Evolutionary conservation across 495 filamentous ascomycete species (phyloP).

Genomic region (Aspergillus saccharolyticus): DNA sequence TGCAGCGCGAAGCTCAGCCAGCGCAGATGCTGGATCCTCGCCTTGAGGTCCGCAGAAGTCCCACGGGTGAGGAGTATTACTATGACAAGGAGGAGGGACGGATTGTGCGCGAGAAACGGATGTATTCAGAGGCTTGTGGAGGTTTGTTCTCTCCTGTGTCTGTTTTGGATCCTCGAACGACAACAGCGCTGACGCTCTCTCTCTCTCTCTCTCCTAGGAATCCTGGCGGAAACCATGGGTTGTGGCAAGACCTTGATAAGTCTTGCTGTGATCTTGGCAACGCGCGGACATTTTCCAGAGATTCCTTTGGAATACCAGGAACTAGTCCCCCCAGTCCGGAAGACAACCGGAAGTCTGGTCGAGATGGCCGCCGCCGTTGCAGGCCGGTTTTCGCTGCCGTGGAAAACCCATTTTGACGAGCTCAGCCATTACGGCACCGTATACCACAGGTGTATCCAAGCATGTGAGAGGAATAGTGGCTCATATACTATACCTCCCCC

Average conservation of each 20-base stretch:
- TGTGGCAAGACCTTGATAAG: conserved; percentile 88
- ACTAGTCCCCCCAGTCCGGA: conserved; percentile 35
- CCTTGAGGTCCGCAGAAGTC: conserved; percentile 51
- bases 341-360: conserved; percentile 47
- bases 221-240: conserved; percentile 58
- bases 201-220: conserved; percentile 20
- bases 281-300: conserved; percentile 60
- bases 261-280: conserved; percentile 76
- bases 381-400: conserved; percentile 61
- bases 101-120: conserved; percentile 55
- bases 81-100: conserved; percentile 61
- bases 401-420: conserved; percentile 55
- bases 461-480: conserved; percentile 49
- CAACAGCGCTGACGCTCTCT: background rate
- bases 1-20: conserved; percentile 71
- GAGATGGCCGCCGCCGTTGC: conserved; percentile 71
- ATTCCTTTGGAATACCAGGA: conserved; percentile 59
- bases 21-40: conserved; percentile 67
- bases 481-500: conserved; percentile 51
- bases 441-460: conserved; percentile 47
- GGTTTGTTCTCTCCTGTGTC: conserved; percentile 35
- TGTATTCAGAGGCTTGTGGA: conserved; percentile 71
- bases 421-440: conserved; percentile 28
- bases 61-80: conserved; percentile 61
- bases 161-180: background rate